Conservation (phyloP, 2,329 filamentous ascomycete genomes). For the Alternaria viburni region DNA sequence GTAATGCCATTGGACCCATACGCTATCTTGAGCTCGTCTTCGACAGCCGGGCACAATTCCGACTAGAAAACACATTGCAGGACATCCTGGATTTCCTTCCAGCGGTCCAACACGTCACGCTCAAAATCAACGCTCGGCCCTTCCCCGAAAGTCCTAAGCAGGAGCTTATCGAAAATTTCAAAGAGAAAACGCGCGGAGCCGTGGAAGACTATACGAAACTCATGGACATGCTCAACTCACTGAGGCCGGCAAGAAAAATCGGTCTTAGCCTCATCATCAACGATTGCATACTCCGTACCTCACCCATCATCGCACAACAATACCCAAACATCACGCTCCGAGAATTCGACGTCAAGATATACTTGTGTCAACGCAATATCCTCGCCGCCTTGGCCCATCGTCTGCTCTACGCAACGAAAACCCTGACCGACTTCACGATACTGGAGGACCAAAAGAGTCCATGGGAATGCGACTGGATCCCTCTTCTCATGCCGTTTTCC, state of each 20-base stretch:
- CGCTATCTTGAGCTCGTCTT: neutral
- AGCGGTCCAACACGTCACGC: neutral
- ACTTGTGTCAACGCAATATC: neutral
- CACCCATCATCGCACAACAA: neutral
- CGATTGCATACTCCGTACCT: neutral
- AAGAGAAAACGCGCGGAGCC: neutral
- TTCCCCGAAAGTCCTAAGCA: neutral
- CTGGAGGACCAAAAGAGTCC: neutral
- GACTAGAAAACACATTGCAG: neutral
- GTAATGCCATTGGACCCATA: neutral
- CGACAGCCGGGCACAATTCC: neutral
- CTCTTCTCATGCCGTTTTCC: neutral
- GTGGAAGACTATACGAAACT: neutral
- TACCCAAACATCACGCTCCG: neutral
- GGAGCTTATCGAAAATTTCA: neutral
- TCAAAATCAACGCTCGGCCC: neutral
- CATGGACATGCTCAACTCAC: neutral
- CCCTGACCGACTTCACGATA: neutral
- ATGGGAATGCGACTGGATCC: neutral
- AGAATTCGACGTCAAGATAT: neutral
- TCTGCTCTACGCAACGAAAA: neutral
- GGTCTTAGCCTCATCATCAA: neutral
- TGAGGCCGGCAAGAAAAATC: neutral
- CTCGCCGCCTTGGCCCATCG: neutral
- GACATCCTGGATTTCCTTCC: neutral